Evolutionary conservation across 768 basidiomycete species (phyloP).

Genomic region (Pseudohyphozyma bogoriensis): DNA sequence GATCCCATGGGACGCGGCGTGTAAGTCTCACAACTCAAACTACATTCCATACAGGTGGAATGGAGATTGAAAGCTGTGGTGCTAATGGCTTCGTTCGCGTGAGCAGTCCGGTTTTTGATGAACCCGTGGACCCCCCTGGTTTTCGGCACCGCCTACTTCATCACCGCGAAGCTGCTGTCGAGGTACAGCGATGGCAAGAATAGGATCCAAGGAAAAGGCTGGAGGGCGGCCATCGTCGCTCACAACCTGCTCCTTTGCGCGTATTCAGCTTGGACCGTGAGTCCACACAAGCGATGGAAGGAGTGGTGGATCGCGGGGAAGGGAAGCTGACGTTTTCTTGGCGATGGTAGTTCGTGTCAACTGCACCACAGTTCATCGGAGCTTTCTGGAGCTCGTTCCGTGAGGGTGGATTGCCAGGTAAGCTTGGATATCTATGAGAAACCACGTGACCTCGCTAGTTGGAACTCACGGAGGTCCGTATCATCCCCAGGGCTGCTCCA

Average conservation of each 20-base stretch:
- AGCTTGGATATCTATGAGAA: neutral
- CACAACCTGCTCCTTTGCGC: constrained; percentile 33
- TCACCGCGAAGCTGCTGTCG: constrained; percentile 23
- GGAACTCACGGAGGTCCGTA: neutral
- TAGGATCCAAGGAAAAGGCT: constrained; percentile 23
- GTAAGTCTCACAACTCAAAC: too few relatives aligned
- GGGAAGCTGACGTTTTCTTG: neutral
- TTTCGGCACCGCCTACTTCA: constrained; percentile 30
- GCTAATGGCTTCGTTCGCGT: too few relatives aligned
- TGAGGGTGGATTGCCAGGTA: constrained; percentile 16
- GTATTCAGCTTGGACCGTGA: constrained; percentile 33
- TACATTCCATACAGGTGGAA: too few relatives aligned
- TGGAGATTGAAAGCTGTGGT: too few relatives aligned
- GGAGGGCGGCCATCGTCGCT: constrained; percentile 26
- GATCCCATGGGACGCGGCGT: too few relatives aligned
- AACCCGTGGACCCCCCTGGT: constrained; percentile 26
- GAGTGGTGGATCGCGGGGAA: too few relatives aligned
- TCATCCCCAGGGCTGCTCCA: constrained; percentile 6
- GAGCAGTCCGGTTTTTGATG: constrained; percentile 10
- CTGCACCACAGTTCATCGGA: constrained; percentile 19
- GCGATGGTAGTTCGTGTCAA: constrained; percentile 20
- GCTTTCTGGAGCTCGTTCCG: constrained; percentile 14
- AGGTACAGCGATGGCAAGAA: constrained; percentile 25
- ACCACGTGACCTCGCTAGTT: neutral
- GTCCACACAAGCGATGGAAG: too few relatives aligned